Conservation (phyloP, 2,329 filamentous ascomycete species). For the Sclerotinia nivalis region DNA sequence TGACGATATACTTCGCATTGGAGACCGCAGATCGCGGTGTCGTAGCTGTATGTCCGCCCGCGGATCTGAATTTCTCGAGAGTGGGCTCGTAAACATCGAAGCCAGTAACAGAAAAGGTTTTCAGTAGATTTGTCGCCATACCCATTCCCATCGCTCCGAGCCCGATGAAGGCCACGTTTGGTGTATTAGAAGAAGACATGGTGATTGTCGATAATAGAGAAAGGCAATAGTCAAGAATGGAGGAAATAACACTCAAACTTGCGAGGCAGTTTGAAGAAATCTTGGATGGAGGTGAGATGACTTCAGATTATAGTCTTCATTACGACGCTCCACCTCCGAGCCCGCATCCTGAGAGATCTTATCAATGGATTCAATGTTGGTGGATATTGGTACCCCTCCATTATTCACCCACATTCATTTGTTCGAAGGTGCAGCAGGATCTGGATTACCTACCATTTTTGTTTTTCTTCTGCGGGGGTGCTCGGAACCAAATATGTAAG, state of each 20-base stretch:
- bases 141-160: slow-evolving; percentile 81
- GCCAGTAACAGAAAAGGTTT: slow-evolving; percentile 65
- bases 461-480: background rate
- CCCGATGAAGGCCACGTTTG: slow-evolving; percentile 46
- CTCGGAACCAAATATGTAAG: background rate
- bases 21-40: slow-evolving; percentile 63
- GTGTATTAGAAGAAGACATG: slow-evolving; percentile 15
- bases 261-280: background rate
- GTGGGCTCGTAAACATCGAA: slow-evolving; percentile 71
- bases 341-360: background rate
- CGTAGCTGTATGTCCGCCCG: slow-evolving; percentile 59
- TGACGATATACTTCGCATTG: slow-evolving; percentile 61
- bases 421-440: background rate
- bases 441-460: background rate
- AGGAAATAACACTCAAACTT: background rate
- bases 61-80: slow-evolving; percentile 62
- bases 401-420: background rate
- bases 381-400: background rate
- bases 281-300: background rate
- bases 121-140: slow-evolving; percentile 74
- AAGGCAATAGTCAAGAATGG: background rate
- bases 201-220: background rate
- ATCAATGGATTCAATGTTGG: background rate
- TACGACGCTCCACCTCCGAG: background rate
- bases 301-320: background rate